phyloP scores from a whole-genome alignment of 495 filamentous ascomycete genomes.

The Daldinia vernicosa region DNA sequence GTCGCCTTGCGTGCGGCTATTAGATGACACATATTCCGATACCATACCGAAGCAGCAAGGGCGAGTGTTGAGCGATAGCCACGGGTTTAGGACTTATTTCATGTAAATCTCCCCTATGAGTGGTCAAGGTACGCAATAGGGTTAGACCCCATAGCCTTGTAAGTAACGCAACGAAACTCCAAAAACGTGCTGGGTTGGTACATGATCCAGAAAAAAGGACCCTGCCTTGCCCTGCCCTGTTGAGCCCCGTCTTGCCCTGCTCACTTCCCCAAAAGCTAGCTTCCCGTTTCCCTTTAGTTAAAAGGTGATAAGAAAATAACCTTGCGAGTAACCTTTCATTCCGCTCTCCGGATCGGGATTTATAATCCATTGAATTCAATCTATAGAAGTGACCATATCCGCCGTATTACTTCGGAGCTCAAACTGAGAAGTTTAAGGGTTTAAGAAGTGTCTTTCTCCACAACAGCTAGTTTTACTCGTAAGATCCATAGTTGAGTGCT shows the following conservation, averaged over 20 bases:
- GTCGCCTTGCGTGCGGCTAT: background rate
- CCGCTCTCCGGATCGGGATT: background rate
- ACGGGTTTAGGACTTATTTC: slow-evolving; percentile 13
- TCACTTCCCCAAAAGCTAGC: background rate
- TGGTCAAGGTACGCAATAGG: slow-evolving; percentile 37
- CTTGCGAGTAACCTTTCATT: background rate
- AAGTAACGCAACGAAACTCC: slow-evolving; percentile 27
- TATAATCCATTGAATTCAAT: background rate
- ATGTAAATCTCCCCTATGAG: slow-evolving; percentile 8
- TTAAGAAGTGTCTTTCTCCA: background rate
- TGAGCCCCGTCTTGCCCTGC: background rate
- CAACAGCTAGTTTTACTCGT: background rate
- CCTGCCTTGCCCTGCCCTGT: background rate
- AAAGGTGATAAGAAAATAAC: background rate
- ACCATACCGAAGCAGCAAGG: background rate
- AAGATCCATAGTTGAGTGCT: background rate
- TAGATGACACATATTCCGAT: background rate
- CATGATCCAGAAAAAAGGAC: slow-evolving; percentile 27
- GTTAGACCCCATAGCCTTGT: slow-evolving; percentile 11
- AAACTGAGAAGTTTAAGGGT: background rate
- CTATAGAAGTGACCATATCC: background rate
- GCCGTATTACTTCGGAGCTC: background rate
- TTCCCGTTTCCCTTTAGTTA: background rate
- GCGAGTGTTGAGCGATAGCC: slow-evolving; percentile 2
- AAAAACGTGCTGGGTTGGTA: slow-evolving; percentile 26